phyloP scores from a whole-genome alignment of 2,329 filamentous ascomycete species.

The Alternaria conjuncta region DNA sequence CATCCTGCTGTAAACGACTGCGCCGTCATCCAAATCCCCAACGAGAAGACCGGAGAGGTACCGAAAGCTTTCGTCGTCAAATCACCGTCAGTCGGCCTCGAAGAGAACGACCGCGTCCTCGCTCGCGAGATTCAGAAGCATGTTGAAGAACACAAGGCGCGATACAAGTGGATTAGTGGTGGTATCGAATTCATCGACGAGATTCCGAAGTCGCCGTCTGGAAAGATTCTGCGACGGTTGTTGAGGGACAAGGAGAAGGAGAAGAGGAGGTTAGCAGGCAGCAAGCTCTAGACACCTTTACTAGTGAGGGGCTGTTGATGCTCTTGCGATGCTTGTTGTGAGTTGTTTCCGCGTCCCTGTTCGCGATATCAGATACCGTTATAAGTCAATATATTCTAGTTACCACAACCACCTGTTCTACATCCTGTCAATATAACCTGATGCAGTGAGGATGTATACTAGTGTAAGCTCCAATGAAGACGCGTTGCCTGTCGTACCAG shows the following conservation, averaged over 20 bases:
- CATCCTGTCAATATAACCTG: not conserved
- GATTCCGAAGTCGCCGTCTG: constrained; percentile 67
- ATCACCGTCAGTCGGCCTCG: constrained; percentile 57
- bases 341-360: not conserved
- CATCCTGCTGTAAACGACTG: constrained; percentile 79
- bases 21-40: constrained; percentile 76
- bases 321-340: not conserved
- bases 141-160: constrained; percentile 66
- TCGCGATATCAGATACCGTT: not conserved
- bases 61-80: constrained; percentile 71
- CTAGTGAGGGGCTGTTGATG: not conserved
- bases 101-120: constrained; percentile 58
- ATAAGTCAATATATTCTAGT: not conserved
- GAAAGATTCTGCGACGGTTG: constrained; percentile 68
- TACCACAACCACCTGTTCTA: not conserved
- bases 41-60: constrained; percentile 66
- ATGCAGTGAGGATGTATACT: not conserved
- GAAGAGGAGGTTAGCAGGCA: constrained; percentile 66
- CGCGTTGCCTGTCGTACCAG: not conserved
- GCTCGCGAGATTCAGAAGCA: constrained; percentile 62
- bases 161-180: constrained; percentile 68
- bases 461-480: not conserved
- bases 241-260: constrained; percentile 78
- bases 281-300: constrained; percentile 64
- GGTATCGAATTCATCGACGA: constrained; percentile 59